Base-by-base conservation (phyloP, 176 grass and related monocot genomes). In the Poa pratensis region DNA sequence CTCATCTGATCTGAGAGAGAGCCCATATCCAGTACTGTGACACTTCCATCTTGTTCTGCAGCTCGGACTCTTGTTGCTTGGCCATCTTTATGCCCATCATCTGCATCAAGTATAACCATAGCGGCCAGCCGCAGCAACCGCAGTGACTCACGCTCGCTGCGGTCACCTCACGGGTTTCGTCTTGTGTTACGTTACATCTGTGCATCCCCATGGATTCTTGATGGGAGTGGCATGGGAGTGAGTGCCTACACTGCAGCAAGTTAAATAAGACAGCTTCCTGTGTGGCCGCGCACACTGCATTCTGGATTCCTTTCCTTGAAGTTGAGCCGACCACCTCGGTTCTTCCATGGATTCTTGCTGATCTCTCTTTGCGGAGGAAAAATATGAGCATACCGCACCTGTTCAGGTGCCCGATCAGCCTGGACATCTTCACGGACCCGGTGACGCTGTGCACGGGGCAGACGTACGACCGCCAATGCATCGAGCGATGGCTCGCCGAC, bases 371-470 rank as follows among this genome's bases (percentile, higher is more conserved):
- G 32, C 7, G 27, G 78, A 66, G 39, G 60, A 7, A 24, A 2
- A 57, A 80, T 30, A 97, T 97, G 95, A 94, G 93, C 93, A 80
- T 99, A 15, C 96, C 96, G 61, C 90, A 95, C 78, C 66, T 99
- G 86, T 99, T 96, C 86, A 72, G 93, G 78, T 99, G 96, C 71
- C 96, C 96, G 32, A 99, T 99, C 73, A 94, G 96, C 82, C 88
- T 99, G 49, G 96, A 99, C 83, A 80, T 99, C 66, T 94, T 99
- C 90, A 92, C 89, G 14, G 93, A 96, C 48, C 93, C 96, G 10
- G 93, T 99, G 62, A 99, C 91, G 69, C 85, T 96, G 24, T 89
- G 88, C 87, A 99, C 96, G 75, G 93, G 96, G 69, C 93, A 94
- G 84, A 96, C 96, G 63, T 99, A 95, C 55, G 93, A 95, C 84